Conservation (phyloP, 2,329 filamentous ascomycete genomes). For the Stemphylium beticola region DNA sequence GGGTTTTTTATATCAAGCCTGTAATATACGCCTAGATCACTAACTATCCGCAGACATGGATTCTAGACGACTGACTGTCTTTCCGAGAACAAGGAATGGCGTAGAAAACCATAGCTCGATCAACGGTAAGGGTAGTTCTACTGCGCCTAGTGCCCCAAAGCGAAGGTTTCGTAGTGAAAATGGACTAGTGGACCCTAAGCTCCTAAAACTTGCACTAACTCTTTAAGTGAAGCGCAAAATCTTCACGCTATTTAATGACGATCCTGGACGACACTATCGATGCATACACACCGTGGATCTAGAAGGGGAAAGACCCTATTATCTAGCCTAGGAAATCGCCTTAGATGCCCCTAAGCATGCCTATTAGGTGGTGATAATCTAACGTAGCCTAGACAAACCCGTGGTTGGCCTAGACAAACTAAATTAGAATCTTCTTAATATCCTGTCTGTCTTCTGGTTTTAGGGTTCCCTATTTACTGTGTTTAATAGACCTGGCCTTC, state of each 20-base stretch:
- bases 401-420: slow-evolving; percentile 9
- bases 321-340: slow-evolving; percentile 8
- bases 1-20: slow-evolving; percentile 1
- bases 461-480: slow-evolving; percentile 13
- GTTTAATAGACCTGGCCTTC: slow-evolving; percentile 9
- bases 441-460: slow-evolving; percentile 15
- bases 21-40: background rate
- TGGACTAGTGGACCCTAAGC: background rate
- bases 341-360: background rate
- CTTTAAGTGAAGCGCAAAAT: background rate
- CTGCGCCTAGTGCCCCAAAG: background rate
- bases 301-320: slow-evolving; percentile 12
- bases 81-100: slow-evolving; percentile 8
- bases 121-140: background rate
- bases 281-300: slow-evolving; percentile 19
- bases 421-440: slow-evolving; percentile 20
- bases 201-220: background rate
- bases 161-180: slow-evolving; percentile 1
- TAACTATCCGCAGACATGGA: slow-evolving; percentile 4
- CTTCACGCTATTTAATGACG: slow-evolving; percentile 5
- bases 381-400: slow-evolving; percentile 4
- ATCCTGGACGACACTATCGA: slow-evolving; percentile 7
- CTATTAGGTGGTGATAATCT: slow-evolving; percentile 16
- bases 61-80: slow-evolving; percentile 14
- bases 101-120: background rate